Percentiles rank a stretch among this genome's conserved stretches.
These are phyloP conservation scores for Excoecaria cochinchinensis DNA, from an alignment of 345 rosid genomes.

Conservation along the genomic window DNA sequence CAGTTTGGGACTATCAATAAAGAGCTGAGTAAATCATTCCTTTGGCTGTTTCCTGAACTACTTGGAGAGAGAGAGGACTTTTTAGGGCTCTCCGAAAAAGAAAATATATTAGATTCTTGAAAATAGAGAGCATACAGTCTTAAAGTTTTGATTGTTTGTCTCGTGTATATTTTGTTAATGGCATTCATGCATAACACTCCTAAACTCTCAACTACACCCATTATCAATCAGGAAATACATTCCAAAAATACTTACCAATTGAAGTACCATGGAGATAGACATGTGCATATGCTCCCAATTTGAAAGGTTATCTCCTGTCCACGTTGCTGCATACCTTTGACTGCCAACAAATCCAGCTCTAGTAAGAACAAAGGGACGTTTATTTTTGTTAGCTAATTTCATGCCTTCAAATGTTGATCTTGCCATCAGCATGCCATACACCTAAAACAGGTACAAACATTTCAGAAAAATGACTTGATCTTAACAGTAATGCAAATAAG, in stretches of 20 bases:
- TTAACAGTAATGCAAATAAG: background rate
- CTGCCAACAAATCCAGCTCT: slow-evolving; percentile 92
- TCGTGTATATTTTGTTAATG: background rate
- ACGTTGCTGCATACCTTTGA: slow-evolving; percentile 87
- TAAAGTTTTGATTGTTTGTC: background rate
- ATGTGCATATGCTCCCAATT: slow-evolving; percentile 90
- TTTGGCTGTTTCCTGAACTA: background rate
- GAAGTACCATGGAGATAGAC: slow-evolving; percentile 93
- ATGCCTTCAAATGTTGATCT: slow-evolving; percentile 88
- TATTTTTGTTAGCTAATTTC: slow-evolving; percentile 62
- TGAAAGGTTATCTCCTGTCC: slow-evolving; percentile 96
- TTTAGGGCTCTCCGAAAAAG: background rate
- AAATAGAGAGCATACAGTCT: background rate
- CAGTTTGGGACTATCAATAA: background rate
- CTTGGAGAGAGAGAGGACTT: background rate
- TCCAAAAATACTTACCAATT: slow-evolving; percentile 60
- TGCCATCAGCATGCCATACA: slow-evolving; percentile 90
- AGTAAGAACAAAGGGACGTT: slow-evolving; percentile 92
- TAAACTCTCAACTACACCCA: background rate
- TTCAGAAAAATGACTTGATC: slow-evolving; percentile 7
- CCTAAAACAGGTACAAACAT: slow-evolving; percentile 40
- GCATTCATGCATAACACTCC: background rate
- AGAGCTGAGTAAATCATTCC: background rate
- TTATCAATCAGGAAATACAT: slow-evolving; percentile 10
- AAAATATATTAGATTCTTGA: background rate